Evolutionary conservation across 2,329 filamentous ascomycete genomes (phyloP).

Genomic region (Aphanoascus verrucosus): DNA sequence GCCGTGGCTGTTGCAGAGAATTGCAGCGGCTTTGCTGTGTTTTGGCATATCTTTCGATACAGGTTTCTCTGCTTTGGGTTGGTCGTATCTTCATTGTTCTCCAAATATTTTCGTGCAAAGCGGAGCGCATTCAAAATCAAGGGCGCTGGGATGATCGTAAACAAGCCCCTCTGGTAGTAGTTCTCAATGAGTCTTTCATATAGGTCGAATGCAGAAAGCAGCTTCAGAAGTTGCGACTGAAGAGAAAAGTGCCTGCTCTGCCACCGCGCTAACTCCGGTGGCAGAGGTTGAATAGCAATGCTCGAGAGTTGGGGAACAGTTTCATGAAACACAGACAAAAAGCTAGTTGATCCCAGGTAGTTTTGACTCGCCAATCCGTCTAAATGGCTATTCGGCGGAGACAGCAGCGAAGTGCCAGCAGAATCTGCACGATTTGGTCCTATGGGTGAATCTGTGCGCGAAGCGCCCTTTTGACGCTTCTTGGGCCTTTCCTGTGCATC

Average conservation of each 20-base stretch:
- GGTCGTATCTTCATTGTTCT: constrained; percentile 5
- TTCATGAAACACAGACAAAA: constrained; percentile 22
- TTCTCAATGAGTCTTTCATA: constrained; percentile 9
- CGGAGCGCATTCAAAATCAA: constrained; percentile 27
- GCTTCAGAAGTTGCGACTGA: constrained; percentile 18
- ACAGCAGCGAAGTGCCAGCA: constrained; percentile 11
- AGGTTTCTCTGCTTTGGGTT: constrained; percentile 14
- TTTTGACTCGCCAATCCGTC: constrained; percentile 14
- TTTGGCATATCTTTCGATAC: constrained; percentile 20
- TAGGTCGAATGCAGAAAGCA: constrained; percentile 10
- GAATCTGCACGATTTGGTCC: constrained; percentile 13
- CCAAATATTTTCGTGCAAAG: constrained; percentile 16
- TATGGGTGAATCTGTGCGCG: neutral
- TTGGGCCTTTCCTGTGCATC: constrained; percentile 9
- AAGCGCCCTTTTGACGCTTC: constrained; percentile 8
- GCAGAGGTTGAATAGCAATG: constrained; percentile 8
- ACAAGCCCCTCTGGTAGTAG: constrained; percentile 7
- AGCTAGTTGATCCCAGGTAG: constrained; percentile 29
- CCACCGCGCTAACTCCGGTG: constrained; percentile 10
- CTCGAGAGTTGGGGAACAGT: constrained; percentile 18
- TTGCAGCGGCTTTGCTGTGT: constrained; percentile 20
- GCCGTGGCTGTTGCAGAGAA: constrained; percentile 21
- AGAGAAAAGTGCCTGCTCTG: constrained; percentile 21
- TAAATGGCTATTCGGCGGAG: neutral
- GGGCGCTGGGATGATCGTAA: constrained; percentile 23